These are phyloP conservation scores for Tephrocybe sp. DNA, from an alignment of 768 basidiomycete species.

Conservation along the genomic window DNA sequence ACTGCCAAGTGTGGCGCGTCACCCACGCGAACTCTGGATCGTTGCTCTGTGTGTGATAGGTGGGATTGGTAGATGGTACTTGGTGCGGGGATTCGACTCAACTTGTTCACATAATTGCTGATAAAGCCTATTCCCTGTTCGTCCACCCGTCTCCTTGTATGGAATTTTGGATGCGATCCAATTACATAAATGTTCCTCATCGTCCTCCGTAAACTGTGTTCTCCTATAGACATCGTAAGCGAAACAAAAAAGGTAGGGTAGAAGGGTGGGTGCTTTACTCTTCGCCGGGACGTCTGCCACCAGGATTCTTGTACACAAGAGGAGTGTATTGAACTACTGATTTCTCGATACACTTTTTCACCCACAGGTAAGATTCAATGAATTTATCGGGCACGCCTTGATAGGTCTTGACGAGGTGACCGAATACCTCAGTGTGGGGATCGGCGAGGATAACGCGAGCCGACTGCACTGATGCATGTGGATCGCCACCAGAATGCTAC, in stretches of 20 bases:
- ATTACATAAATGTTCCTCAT: conserved; percentile 70
- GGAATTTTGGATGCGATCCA: conserved; percentile 87
- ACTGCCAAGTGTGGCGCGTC: conserved; percentile 83
- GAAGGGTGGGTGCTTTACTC: conserved; percentile 49
- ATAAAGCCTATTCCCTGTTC: conserved; percentile 82
- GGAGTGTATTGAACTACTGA: conserved; percentile 68
- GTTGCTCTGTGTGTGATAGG: conserved; percentile 37
- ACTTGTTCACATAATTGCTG: conserved; percentile 80
- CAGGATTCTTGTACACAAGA: conserved; percentile 80
- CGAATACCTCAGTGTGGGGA: conserved; percentile 75
- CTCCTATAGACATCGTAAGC: conserved; percentile 42
- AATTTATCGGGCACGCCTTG: conserved; percentile 72
- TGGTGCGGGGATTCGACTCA: conserved; percentile 10
- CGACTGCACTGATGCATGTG: conserved; percentile 64
- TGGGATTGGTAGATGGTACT: not conserved
- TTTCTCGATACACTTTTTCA: conserved; percentile 79
- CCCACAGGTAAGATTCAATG: conserved; percentile 81
- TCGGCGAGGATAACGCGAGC: conserved; percentile 81
- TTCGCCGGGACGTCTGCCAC: conserved; percentile 78
- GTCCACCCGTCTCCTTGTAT: conserved; percentile 77
- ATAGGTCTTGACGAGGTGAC: conserved; percentile 69
- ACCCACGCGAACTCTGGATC: conserved; percentile 83
- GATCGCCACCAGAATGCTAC: conserved; percentile 82
- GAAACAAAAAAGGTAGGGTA: not conserved
- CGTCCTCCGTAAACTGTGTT: conserved; percentile 75